Conservation (phyloP, 768 basidiomycete species). For the Hypholoma sublateritium region DNA sequence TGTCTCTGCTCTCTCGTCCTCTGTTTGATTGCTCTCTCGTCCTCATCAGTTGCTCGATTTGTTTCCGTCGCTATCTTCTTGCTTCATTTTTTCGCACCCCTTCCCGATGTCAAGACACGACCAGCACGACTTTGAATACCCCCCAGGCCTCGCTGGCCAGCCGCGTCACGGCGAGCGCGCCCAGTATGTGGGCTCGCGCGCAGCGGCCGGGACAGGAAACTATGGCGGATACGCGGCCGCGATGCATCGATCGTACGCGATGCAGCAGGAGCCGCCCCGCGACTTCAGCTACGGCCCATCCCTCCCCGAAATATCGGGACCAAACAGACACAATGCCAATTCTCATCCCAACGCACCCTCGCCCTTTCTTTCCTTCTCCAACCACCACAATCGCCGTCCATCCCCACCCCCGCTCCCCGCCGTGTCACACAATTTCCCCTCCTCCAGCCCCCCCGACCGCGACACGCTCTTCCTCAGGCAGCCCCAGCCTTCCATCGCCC, state of each 20-base stretch:
- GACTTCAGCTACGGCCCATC: constrained; percentile 6
- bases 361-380: constrained; percentile 47
- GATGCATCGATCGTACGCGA: constrained; percentile 26
- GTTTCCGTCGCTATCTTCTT: constrained; percentile 23
- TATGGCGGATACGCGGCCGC: constrained; percentile 1
- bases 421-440: constrained; percentile 14
- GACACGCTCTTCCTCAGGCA: constrained; percentile 29
- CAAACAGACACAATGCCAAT: constrained; percentile 47
- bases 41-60: constrained; percentile 26
- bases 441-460: constrained; percentile 30
- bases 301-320: constrained; percentile 25
- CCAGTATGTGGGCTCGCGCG: not conserved
- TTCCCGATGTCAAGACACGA: constrained; percentile 44
- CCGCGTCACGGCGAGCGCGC: constrained; percentile 13
- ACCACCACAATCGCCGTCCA: constrained; percentile 35
- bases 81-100: constrained; percentile 10
- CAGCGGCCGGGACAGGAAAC: not conserved
- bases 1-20: constrained; percentile 39
- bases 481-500: constrained; percentile 21
- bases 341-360: constrained; percentile 26
- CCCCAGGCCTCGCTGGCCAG: constrained; percentile 30
- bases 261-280: constrained; percentile 16
- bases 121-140: constrained; percentile 38
- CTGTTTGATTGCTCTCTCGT: constrained; percentile 33
- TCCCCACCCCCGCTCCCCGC: constrained; percentile 31